phyloP scores from a whole-genome alignment of 768 basidiomycete genomes.

The Candolleomyces eurysporus region DNA sequence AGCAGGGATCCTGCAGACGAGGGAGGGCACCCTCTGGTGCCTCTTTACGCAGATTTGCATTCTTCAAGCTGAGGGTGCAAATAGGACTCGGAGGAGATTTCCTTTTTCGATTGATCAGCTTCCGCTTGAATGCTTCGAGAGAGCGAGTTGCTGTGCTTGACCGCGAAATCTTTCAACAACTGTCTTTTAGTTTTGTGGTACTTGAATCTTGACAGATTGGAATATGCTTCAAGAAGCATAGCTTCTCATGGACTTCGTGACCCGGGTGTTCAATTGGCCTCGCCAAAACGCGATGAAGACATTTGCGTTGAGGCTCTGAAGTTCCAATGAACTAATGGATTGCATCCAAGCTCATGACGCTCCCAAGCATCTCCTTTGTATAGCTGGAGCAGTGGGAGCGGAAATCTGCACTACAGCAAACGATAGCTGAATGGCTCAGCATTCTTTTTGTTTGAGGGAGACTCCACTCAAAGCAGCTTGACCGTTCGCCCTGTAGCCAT shows the following conservation, averaged over 20 bases:
- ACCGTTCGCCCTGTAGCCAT: slow-evolving; percentile 5
- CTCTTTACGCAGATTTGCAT: too few relatives aligned
- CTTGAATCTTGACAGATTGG: neutral
- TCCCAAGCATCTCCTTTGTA: neutral
- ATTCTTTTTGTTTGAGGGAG: slow-evolving; percentile 10
- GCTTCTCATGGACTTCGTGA: neutral
- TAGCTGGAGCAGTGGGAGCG: neutral
- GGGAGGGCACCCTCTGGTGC: too few relatives aligned
- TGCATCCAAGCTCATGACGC: slow-evolving; percentile 1
- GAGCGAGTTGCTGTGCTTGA: too few relatives aligned
- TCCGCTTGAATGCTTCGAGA: too few relatives aligned
- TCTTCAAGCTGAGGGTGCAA: too few relatives aligned
- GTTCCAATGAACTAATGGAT: neutral
- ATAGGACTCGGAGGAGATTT: too few relatives aligned
- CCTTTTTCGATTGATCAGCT: too few relatives aligned
- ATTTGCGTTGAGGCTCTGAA: slow-evolving; percentile 3
- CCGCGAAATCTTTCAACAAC: neutral
- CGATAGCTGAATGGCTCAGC: slow-evolving; percentile 9
- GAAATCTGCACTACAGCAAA: slow-evolving; percentile 9
- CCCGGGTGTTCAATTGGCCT: slow-evolving; percentile 1
- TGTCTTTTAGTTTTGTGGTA: neutral
- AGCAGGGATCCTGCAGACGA: too few relatives aligned
- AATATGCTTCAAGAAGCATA: too few relatives aligned
- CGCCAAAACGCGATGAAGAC: slow-evolving; percentile 8
- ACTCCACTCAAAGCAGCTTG: slow-evolving; percentile 4